Evolutionary conservation across 2,329 filamentous ascomycete genomes (phyloP).

Genomic region (Fusarium acutatum): DNA sequence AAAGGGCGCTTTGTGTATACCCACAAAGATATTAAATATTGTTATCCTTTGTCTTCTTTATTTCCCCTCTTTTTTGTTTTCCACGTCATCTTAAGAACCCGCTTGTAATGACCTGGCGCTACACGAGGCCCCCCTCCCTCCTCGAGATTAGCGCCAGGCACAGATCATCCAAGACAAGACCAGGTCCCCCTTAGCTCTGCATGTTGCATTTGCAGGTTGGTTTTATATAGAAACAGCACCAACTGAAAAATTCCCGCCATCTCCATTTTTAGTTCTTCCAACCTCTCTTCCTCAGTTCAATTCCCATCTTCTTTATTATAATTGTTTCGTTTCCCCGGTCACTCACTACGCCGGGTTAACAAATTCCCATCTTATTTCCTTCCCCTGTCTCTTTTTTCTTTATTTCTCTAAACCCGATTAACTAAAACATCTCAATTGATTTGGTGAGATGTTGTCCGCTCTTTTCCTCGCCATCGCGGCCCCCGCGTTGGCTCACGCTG

Average conservation of each 20-base stretch:
- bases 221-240: constrained; percentile 26
- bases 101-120: not conserved
- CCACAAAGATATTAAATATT: not conserved
- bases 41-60: not conserved
- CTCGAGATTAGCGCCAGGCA: constrained; percentile 23
- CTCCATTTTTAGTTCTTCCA: constrained; percentile 17
- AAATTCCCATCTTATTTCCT: constrained; percentile 13
- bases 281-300: constrained; percentile 2
- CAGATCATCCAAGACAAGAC: not conserved
- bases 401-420: not conserved
- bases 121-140: constrained; percentile 1
- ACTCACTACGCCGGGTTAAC: constrained; percentile 40
- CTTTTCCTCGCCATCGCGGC: constrained; percentile 43
- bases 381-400: not conserved
- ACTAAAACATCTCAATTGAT: not conserved
- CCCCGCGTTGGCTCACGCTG: constrained; percentile 38
- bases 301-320: not conserved
- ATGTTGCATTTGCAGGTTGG: not conserved
- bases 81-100: not conserved
- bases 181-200: not conserved
- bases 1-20: not conserved
- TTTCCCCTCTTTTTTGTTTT: not conserved
- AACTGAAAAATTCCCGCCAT: constrained; percentile 4
- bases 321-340: constrained; percentile 30
- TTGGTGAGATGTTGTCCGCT: constrained; percentile 42